A percentile compares a stretch with the other conserved stretches of the same genome.
Conservation (phyloP, 1,139 yeast species). For the Nakaseomyces sp. region DNA sequence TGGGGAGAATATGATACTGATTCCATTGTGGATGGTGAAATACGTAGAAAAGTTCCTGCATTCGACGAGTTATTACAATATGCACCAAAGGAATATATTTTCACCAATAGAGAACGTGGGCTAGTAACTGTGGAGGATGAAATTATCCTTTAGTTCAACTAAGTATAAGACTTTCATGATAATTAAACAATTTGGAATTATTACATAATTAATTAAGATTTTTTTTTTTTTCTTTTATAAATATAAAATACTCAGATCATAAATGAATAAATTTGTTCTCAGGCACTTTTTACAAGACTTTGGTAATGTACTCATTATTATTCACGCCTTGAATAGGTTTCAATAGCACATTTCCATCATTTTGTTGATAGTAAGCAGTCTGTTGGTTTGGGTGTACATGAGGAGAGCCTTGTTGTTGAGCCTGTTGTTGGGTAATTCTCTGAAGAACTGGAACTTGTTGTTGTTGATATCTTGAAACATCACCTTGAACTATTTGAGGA, state of each 20-base stretch:
- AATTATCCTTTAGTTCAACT: slow-evolving; percentile 16
- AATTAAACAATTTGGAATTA: background rate
- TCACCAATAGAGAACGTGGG: slow-evolving; percentile 61
- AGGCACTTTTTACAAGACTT: background rate
- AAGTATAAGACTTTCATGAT: no score
- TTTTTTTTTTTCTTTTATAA: no score
- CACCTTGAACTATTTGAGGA: slow-evolving; percentile 2
- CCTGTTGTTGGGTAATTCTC: background rate
- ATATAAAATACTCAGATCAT: no score
- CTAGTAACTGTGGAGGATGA: slow-evolving; percentile 43
- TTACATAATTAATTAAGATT: background rate
- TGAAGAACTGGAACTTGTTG: slow-evolving; percentile 1
- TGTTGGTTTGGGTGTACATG: background rate
- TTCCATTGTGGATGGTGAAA: slow-evolving; percentile 33
- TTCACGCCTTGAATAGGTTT: slow-evolving; percentile 1
- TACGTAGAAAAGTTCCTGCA: slow-evolving; percentile 50
- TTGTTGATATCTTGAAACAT: background rate
- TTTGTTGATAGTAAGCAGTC: background rate
- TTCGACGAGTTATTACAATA: slow-evolving; percentile 57
- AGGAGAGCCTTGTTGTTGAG: background rate
- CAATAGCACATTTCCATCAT: slow-evolving; percentile 3
- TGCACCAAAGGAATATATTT: slow-evolving; percentile 54
- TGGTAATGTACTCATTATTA: slow-evolving; percentile 3
- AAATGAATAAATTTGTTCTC: no score
- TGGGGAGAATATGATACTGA: slow-evolving; percentile 63